phyloP scores from a whole-genome alignment of 2,329 filamentous ascomycete species.

The Hypocrella siamensis region DNA sequence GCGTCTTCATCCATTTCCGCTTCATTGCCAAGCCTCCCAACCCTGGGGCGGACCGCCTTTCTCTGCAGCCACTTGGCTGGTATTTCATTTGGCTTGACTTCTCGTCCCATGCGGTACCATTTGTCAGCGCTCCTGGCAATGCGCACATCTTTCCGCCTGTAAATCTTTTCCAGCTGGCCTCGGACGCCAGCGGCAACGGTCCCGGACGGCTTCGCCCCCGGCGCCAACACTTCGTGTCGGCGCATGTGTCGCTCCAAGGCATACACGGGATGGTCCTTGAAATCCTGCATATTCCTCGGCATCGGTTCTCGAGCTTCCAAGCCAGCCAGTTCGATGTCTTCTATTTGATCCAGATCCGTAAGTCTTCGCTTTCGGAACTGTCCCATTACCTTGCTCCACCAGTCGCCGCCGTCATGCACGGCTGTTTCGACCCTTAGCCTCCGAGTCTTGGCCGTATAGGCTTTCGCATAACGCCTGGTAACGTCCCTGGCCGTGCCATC shows the following conservation, averaged over 20 bases:
- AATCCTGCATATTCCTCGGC: slow-evolving; percentile 73
- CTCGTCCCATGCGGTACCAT: slow-evolving; percentile 79
- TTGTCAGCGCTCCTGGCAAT: slow-evolving; percentile 64
- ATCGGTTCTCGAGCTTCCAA: slow-evolving; percentile 65
- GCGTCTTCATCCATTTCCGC: slow-evolving; percentile 7
- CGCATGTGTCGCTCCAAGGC: slow-evolving; percentile 75
- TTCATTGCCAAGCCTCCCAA: slow-evolving; percentile 5
- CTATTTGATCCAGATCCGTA: slow-evolving; percentile 65
- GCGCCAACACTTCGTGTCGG: slow-evolving; percentile 67
- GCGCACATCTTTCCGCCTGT: slow-evolving; percentile 67
- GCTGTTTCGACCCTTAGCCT: slow-evolving; percentile 59
- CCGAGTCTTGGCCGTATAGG: slow-evolving; percentile 80
- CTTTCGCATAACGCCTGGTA: slow-evolving; percentile 73
- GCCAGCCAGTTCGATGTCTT: slow-evolving; percentile 59
- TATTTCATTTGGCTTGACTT: slow-evolving; percentile 64
- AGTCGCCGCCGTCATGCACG: slow-evolving; percentile 29
- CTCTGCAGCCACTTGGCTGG: slow-evolving; percentile 60
- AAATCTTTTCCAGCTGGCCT: slow-evolving; percentile 58
- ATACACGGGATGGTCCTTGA: slow-evolving; percentile 72
- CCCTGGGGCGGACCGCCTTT: slow-evolving; percentile 19
- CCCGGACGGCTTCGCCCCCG: slow-evolving; percentile 53
- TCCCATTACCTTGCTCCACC: slow-evolving; percentile 38
- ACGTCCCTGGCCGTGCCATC: slow-evolving; percentile 71
- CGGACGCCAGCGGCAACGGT: slow-evolving; percentile 57
- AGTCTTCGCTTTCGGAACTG: slow-evolving; percentile 24